Conservation (phyloP, 306 rosid genomes). For the Citrullus amarus region DNA sequence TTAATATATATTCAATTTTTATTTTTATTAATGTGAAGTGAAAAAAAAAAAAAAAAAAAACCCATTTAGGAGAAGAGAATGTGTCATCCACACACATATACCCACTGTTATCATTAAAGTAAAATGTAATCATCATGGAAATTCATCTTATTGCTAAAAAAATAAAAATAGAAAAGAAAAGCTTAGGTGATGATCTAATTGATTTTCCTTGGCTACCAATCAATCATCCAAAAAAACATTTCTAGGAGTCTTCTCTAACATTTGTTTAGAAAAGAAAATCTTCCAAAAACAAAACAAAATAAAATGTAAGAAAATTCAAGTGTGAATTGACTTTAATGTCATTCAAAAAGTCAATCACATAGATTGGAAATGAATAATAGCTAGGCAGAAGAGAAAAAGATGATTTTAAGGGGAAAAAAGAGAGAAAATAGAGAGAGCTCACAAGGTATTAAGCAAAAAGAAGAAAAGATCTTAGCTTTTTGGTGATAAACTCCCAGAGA, state of each 20-base stretch:
- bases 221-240: not conserved
- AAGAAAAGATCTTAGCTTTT: not conserved
- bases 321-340: not conserved
- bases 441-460: not conserved
- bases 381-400: not conserved
- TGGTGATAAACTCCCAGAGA: not conserved
- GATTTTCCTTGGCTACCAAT: slow-evolving; percentile 4
- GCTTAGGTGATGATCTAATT: not conserved
- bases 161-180: not conserved
- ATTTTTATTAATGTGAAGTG: no score
- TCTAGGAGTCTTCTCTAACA: not conserved
- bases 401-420: not conserved
- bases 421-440: slow-evolving; percentile 1
- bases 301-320: not conserved
- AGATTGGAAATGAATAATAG: not conserved
- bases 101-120: slow-evolving; percentile 1
- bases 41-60: no score
- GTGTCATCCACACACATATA: not conserved
- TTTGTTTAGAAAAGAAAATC: not conserved
- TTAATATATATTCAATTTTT: not conserved
- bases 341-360: not conserved
- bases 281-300: not conserved
- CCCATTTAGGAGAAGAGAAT: not conserved
- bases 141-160: not conserved
- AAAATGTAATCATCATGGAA: not conserved